phyloP scores from a whole-genome alignment of 768 basidiomycete genomes.

The Russula emetica region DNA sequence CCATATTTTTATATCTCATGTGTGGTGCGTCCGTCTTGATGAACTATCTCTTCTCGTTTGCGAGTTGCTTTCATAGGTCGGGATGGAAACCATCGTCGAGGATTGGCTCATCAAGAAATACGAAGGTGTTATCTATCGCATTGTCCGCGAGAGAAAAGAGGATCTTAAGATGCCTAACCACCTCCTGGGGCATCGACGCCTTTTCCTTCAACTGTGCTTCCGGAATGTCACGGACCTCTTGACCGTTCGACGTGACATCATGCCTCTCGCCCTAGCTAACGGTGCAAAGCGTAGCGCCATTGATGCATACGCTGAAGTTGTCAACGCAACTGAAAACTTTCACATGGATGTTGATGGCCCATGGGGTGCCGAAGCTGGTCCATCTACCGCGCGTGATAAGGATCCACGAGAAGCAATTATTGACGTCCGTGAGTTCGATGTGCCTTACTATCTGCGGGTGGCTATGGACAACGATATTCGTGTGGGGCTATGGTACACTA shows the following conservation, averaged over 20 bases:
- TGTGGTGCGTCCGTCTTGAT: slow-evolving; percentile 54
- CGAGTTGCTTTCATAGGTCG: slow-evolving; percentile 46
- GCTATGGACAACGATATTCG: slow-evolving; percentile 98
- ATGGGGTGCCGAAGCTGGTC: slow-evolving; percentile 47
- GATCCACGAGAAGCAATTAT: slow-evolving; percentile 92
- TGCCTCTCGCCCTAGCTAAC: slow-evolving; percentile 87
- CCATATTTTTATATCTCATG: slow-evolving; percentile 93
- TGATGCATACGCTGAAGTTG: slow-evolving; percentile 96
- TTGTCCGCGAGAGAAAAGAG: slow-evolving; percentile 81
- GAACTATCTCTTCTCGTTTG: not conserved
- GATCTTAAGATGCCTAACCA: slow-evolving; percentile 96
- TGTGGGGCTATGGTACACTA: slow-evolving; percentile 95
- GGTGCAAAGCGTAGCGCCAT: slow-evolving; percentile 90
- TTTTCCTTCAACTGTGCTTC: slow-evolving; percentile 86
- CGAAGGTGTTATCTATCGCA: slow-evolving; percentile 78
- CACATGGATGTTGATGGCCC: slow-evolving; percentile 68
- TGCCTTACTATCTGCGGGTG: slow-evolving; percentile 96
- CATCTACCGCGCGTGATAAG: slow-evolving; percentile 48
- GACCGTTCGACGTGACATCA: slow-evolving; percentile 77
- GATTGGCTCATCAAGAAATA: slow-evolving; percentile 95
- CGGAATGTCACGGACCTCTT: slow-evolving; percentile 92
- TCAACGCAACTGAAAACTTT: slow-evolving; percentile 62
- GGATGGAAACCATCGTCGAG: slow-evolving; percentile 85
- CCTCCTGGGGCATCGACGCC: slow-evolving; percentile 86
- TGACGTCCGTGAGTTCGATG: slow-evolving; percentile 94